phyloP scores from a whole-genome alignment of 495 filamentous ascomycete species.

The Neurospora sp. region DNA sequence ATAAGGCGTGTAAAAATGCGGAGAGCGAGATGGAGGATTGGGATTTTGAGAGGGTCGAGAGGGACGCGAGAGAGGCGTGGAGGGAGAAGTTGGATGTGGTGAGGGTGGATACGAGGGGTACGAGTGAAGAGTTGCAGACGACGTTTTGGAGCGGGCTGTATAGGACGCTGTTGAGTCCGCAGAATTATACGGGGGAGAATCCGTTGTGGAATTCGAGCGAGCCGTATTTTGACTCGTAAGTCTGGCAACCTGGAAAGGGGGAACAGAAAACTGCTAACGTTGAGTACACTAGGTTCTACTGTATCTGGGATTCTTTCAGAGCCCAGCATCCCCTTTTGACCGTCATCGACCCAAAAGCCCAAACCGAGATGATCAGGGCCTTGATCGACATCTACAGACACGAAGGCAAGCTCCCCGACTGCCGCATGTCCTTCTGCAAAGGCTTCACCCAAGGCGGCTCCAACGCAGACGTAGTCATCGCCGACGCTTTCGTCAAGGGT shows the following conservation, averaged over 20 bases:
- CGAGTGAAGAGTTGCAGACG: conserved; percentile 44
- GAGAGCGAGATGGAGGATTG: conserved; percentile 53
- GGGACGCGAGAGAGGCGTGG: conserved; percentile 46
- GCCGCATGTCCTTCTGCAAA: conserved; percentile 52
- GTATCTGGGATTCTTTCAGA: conserved; percentile 66
- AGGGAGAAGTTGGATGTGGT: conserved; percentile 48
- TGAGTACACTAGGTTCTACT: conserved; percentile 42
- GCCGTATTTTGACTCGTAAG: conserved; percentile 59
- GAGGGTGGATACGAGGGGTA: conserved; percentile 42
- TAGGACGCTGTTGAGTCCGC: conserved; percentile 53
- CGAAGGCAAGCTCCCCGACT: conserved; percentile 50
- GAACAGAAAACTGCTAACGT: conserved; percentile 5
- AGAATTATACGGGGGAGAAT: conserved; percentile 70
- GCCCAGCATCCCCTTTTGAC: conserved; percentile 60
- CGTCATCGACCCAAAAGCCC: conserved; percentile 52
- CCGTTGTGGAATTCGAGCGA: conserved; percentile 58
- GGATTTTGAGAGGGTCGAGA: conserved; percentile 45
- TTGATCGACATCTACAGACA: conserved; percentile 60
- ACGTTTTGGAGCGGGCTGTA: conserved; percentile 63
- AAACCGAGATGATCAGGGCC: conserved; percentile 57
- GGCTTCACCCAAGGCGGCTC: conserved; percentile 64
- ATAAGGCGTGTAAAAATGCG: conserved; percentile 53
- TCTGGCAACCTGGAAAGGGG: conserved; percentile 24
- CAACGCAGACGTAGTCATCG: conserved; percentile 61
- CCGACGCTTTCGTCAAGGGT: conserved; percentile 59